Evolutionary conservation across 306 rosid genomes (phyloP).

Genomic region (Ochetophila trinervis): DNA sequence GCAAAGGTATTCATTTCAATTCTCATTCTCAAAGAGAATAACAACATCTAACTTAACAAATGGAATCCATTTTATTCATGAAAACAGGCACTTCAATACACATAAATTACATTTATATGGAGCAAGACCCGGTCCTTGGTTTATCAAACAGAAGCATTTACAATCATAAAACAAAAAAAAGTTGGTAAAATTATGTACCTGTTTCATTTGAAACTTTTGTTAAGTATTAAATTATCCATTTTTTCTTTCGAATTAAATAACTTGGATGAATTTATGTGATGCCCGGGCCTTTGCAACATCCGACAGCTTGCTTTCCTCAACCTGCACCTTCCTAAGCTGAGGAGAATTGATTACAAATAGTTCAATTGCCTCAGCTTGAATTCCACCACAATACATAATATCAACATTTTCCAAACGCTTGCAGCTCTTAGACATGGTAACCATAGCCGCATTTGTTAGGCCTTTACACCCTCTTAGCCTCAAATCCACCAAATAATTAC

Average conservation of each 20-base stretch:
- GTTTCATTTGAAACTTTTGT: constrained; percentile 29
- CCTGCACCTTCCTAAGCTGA: constrained; percentile 50
- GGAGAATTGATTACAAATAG: constrained; percentile 43
- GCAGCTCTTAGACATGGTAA: constrained; percentile 54
- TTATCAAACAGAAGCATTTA: constrained; percentile 23
- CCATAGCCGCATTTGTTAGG: constrained; percentile 41
- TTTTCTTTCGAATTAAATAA: constrained; percentile 26
- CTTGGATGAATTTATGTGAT: constrained; percentile 46
- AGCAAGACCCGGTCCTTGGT: constrained; percentile 5
- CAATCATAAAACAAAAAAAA: constrained; percentile 6
- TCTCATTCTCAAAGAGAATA: background rate
- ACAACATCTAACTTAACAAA: constrained; percentile 4
- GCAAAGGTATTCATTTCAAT: background rate
- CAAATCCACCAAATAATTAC: constrained; percentile 53
- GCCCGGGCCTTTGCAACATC: constrained; percentile 51
- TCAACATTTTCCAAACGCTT: constrained; percentile 57
- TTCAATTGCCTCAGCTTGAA: constrained; percentile 50
- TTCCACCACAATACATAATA: constrained; percentile 55
- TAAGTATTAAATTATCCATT: constrained; percentile 13
- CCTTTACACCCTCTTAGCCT: constrained; percentile 70
- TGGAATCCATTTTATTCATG: background rate
- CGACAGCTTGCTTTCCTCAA: constrained; percentile 67
- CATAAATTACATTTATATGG: constrained; percentile 19
- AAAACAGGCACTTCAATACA: constrained; percentile 14
- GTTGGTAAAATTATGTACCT: constrained; percentile 21